These are phyloP conservation scores for Osmozyma mogii DNA, from an alignment of 805 yeast genomes.

Conservation along the genomic window DNA sequence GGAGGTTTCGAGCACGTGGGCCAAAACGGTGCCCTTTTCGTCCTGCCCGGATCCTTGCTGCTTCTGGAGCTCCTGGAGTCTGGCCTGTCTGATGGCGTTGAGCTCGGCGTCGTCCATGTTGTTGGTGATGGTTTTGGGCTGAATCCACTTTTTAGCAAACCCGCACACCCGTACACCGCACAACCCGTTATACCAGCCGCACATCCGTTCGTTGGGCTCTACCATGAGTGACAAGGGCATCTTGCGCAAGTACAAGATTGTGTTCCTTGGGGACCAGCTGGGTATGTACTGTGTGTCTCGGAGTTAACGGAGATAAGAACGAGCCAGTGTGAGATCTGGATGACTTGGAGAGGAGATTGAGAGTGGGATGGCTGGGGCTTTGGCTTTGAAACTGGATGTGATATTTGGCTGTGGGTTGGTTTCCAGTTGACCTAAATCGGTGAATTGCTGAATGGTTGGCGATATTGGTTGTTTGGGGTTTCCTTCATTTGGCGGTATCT, in stretches of 20 bases:
- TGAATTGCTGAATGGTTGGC: no score
- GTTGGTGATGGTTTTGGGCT: background rate
- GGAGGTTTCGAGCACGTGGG: constrained; percentile 68
- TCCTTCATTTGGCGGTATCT: no score
- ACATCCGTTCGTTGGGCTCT: background rate
- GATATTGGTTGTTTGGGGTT: no score
- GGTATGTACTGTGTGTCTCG: constrained; percentile 38
- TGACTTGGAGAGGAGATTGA: no score
- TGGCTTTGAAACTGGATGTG: no score
- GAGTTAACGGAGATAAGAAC: no score
- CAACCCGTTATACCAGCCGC: no score
- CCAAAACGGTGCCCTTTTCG: constrained; percentile 39
- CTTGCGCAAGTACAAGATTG: constrained; percentile 74
- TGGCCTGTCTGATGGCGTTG: constrained; percentile 87
- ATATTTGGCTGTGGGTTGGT: no score
- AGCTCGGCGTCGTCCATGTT: constrained; percentile 81
- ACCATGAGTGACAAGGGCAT: constrained; percentile 28
- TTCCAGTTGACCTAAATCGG: no score
- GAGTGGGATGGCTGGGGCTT: no score
- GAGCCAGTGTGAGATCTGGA: no score
- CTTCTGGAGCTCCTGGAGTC: constrained; percentile 74
- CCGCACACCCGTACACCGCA: constrained; percentile 1
- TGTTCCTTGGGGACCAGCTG: constrained; percentile 94
- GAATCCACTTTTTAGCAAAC: constrained; percentile 1
- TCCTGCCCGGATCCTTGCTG: constrained; percentile 11